Base-by-base conservation (phyloP, 768 basidiomycete species). In the Imleria badia region DNA sequence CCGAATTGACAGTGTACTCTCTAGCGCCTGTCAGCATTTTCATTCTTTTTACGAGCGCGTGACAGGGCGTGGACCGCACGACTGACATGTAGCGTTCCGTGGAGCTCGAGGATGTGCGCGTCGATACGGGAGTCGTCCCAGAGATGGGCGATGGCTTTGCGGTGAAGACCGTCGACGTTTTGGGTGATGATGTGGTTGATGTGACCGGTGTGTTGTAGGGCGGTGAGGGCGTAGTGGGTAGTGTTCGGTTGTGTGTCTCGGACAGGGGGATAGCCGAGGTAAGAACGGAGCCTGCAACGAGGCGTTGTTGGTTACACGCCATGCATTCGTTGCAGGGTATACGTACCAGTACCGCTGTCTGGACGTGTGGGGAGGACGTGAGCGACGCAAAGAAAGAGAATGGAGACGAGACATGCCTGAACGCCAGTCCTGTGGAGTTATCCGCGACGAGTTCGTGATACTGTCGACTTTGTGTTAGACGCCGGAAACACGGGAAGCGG, bases 161-260 rank as follows among this genome's bases (percentile, higher is more conserved):
- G 85, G 65, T 98, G 95, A 7, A 98, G 81, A 3, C 94, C 94
- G 64, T 98, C 96, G n/a, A 98, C 95, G 60, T 91, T 91, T 70
- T 87, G 89, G 0, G 96, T 98, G 57, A 98, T 84, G 31, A 94
- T 69, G 26, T 75, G 73, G 20, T 78, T 71, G 19, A 90, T 75
- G 48, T 84, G 70, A 3, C 79, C 81, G 10, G 87, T 72, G 59
- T 91, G 76, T 63, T 91, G 87, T 44, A 97, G 75, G 3, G 94
- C 91, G 6, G 91, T 88, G 26, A 98, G 73, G 10, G 91, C 87
- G 61, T 82, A 91, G 67, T 98, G 96, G 0, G 89, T 94, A 5
- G 92, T 85, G 62, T 97, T 98, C 5, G 94, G 92, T 43, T 79
- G 78, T 0, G 94, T 80, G 47, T 87, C 82, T n/a, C 88, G 81